phyloP scores from a whole-genome alignment of 129 eudicot genomes.

The Flaveria brownii region DNA sequence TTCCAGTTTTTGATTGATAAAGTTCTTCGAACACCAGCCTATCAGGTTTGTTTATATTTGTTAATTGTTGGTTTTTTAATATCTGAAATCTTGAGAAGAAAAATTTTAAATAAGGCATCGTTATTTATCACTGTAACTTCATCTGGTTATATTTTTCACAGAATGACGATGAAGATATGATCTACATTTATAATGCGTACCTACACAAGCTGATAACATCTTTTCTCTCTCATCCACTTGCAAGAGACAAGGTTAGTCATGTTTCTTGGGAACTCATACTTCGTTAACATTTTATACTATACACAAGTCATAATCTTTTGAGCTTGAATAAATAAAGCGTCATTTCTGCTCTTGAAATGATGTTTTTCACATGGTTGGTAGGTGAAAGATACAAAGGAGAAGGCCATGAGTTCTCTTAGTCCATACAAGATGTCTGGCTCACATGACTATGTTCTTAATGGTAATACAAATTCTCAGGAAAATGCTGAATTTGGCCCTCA shows the following conservation, averaged over 20 bases:
- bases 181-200: constrained; percentile 90
- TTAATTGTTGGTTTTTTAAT: not conserved
- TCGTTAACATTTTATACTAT: not conserved
- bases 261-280: not conserved
- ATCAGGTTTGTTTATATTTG: constrained; percentile 57
- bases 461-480: constrained; percentile 50
- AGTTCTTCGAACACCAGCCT: constrained; percentile 85
- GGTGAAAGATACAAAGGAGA: constrained; percentile 94
- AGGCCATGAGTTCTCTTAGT: constrained; percentile 78
- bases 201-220: constrained; percentile 86
- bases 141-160: constrained; percentile 34
- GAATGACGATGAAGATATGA: constrained; percentile 97
- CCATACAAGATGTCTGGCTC: constrained; percentile 60
- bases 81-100: constrained; percentile 6
- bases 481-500: constrained; percentile 48
- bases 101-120: constrained; percentile 9
- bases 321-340: not conserved
- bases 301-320: not conserved
- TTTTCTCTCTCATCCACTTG: constrained; percentile 94
- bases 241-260: constrained; percentile 88
- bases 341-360: constrained; percentile 11
- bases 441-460: constrained; percentile 48
- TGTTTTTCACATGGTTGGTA: constrained; percentile 30
- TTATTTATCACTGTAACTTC: constrained; percentile 2
- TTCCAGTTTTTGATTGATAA: constrained; percentile 79